Base-by-base conservation (phyloP, 2,329 filamentous ascomycete genomes). In the Calonectria henricotiae region DNA sequence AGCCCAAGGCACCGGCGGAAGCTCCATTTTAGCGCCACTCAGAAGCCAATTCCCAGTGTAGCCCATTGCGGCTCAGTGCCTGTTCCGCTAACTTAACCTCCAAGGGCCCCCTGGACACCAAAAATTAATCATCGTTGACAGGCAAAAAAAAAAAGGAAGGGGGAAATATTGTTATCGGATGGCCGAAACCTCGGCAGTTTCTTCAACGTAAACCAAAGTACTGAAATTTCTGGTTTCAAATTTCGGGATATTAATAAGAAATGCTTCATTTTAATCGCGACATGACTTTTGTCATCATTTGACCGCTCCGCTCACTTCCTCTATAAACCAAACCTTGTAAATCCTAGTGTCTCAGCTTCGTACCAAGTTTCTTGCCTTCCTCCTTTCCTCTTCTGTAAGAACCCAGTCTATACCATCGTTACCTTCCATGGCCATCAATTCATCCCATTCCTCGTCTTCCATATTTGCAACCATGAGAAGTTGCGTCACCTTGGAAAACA, bases 361-460 rank as follows among this genome's bases (percentile, higher is more conserved):
- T 12, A 95, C 90, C 82, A 96, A 89, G 5, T 85, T 90, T 79
- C 94, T 89, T 11, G 93, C 93, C 77, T 90, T 89, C 74, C 86
- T 87, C 80, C 93, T 90, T 84, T 97, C 95, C 68, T 95, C 94
- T 47, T 88, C 87, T 69, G 87, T 92, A 72, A 95, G 77, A 54
- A 92, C 88, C 93, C 93, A 95, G 62, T 88, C 86, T 78, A 96
- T 90, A 12, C 89, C 92, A 61, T 89, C 91, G 13, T 91, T 89
- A 41, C 84, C 86, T 37, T 86, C 82, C 27, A 80, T 69, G 46
- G 87, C 83, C 7, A 82, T 78, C 44, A 95, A 82, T 81, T 96
- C 94, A 58, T 96, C 93, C 93, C 95, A 98, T 82, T 98, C 96
- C 68, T 98, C 95, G 39, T 96, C 94, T 80, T 98, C 95, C 94